Conservation (phyloP, 2,329 filamentous ascomycete species). For the Fusarium sp. region DNA sequence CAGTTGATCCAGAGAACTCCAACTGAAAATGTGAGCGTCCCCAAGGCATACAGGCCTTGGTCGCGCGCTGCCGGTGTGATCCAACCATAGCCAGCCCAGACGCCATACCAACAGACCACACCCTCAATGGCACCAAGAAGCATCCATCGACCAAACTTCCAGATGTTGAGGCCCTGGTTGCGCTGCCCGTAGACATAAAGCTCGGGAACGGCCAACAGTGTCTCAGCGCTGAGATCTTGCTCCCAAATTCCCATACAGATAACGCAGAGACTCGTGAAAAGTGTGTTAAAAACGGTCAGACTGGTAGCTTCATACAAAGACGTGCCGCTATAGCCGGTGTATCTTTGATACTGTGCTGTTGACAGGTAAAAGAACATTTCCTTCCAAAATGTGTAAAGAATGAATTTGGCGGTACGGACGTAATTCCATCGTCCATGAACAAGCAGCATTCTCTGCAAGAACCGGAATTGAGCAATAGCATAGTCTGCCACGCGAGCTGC, state of each 20-base stretch:
- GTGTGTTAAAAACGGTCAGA: slow-evolving; percentile 90
- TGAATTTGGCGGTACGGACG: slow-evolving; percentile 86
- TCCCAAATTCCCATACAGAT: slow-evolving; percentile 94
- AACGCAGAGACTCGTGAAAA: slow-evolving; percentile 89
- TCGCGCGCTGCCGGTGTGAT: slow-evolving; percentile 65
- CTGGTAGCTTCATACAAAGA: slow-evolving; percentile 89
- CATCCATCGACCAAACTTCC: slow-evolving; percentile 81
- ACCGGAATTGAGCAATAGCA: slow-evolving; percentile 90
- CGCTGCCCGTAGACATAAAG: slow-evolving; percentile 86
- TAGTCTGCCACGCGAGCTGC: slow-evolving; percentile 92
- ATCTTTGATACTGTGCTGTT: slow-evolving; percentile 84
- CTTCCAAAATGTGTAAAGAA: slow-evolving; percentile 93
- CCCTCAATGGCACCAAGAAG: slow-evolving; percentile 77
- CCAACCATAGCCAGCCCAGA: slow-evolving; percentile 62
- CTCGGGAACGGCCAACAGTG: slow-evolving; percentile 90
- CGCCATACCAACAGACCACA: slow-evolving; percentile 75
- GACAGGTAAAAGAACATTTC: slow-evolving; percentile 83
- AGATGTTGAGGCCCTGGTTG: slow-evolving; percentile 76
- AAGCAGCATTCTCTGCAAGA: slow-evolving; percentile 82
- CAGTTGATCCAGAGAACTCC: slow-evolving; percentile 77
- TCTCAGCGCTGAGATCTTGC: slow-evolving; percentile 84
- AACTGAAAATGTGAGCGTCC: slow-evolving; percentile 75
- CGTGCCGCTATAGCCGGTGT: slow-evolving; percentile 88
- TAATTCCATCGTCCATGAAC: slow-evolving; percentile 95
- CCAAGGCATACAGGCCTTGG: slow-evolving; percentile 77